Percentiles rank a stretch among this genome's conserved stretches.
Evolutionary conservation across 257 asterid species (phyloP).

Genomic region (Anisodus tanguticus): DNA sequence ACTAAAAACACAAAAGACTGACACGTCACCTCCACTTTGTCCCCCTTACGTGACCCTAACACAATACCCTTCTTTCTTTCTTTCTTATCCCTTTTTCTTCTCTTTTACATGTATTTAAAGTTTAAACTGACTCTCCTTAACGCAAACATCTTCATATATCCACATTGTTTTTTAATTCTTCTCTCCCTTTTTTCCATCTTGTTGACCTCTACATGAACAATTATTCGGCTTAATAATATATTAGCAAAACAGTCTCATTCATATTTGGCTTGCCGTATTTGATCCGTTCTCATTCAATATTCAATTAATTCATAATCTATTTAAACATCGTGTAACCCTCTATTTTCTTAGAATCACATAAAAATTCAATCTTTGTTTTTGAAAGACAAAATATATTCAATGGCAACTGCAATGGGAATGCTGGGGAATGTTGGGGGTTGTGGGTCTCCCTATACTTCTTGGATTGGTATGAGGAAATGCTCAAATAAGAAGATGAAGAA

Average conservation of each 20-base stretch:
- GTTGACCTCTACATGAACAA: conserved; percentile 22
- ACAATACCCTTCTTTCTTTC: neutral
- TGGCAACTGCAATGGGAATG: conserved; percentile 53
- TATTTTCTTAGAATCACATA: neutral
- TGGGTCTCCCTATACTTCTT: conserved; percentile 41
- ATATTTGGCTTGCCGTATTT: conserved; percentile 18
- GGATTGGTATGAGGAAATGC: conserved; percentile 46
- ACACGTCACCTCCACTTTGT: conserved; percentile 1
- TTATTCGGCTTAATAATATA: neutral
- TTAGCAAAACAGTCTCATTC: neutral
- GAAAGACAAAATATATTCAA: conserved; percentile 15
- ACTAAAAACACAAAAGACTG: neutral
- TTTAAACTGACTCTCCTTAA: neutral
- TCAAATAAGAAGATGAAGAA: conserved; percentile 26
- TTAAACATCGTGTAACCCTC: neutral
- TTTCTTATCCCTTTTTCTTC: neutral
- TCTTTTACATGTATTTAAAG: conserved; percentile 13
- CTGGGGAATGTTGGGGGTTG: conserved; percentile 43
- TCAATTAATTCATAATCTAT: conserved; percentile 11
- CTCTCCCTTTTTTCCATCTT: neutral
- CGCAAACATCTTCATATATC: neutral
- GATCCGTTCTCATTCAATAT: neutral
- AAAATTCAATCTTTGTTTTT: neutral
- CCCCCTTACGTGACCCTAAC: no score
- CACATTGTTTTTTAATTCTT: neutral